phyloP scores from a whole-genome alignment of 1,284 basidiomycete genomes.

The Ceratobasidium theobromae region DNA sequence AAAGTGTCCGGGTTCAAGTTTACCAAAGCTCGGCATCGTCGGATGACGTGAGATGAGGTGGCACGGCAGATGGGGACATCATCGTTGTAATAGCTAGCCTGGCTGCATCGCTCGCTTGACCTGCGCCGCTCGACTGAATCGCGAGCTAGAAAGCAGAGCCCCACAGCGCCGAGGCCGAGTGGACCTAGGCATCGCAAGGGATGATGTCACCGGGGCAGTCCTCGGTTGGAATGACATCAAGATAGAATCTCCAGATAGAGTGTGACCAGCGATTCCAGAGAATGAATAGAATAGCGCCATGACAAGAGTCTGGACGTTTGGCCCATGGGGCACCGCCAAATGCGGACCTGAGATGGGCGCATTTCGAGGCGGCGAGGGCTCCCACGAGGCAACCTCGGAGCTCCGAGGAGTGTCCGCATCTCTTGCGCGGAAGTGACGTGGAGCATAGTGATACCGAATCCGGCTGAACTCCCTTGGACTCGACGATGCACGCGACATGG shows the following conservation, averaged over 20 bases:
- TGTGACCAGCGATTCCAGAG: no score
- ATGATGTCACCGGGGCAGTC: neutral
- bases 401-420: neutral
- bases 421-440: constrained; percentile 1
- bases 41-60: neutral
- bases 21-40: neutral
- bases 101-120: no score
- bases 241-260: no score
- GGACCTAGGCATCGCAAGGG: neutral
- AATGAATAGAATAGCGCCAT: no score
- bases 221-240: neutral
- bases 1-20: neutral
- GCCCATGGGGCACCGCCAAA: no score
- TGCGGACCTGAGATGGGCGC: no score
- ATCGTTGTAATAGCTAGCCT: no score
- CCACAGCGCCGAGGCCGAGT: neutral
- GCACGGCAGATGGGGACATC: no score
- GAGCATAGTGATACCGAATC: neutral
- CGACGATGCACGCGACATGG: neutral
- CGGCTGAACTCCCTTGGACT: neutral
- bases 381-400: neutral
- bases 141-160: neutral
- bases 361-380: neutral
- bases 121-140: neutral
- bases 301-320: no score